Base-by-base conservation (phyloP, 345 rosid species). In the Salix suchowensis region DNA sequence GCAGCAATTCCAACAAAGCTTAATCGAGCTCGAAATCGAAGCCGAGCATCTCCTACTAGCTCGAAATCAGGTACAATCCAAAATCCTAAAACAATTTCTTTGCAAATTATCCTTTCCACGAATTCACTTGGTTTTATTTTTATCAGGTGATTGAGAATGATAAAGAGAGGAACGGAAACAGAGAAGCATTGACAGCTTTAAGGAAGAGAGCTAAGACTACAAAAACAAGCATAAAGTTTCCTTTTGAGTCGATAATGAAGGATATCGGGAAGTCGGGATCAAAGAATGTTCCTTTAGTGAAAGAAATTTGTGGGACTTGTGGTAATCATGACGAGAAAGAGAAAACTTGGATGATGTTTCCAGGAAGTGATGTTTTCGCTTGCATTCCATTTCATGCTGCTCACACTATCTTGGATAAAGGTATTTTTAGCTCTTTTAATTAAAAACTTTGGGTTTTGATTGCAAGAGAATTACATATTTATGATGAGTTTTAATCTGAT, bases 161-260 rank as follows among this genome's bases (percentile, higher is more conserved):
- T 79, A 87, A 82, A 80, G 60, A 86, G 62, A 88, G 97, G 82
- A 92, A 93, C 80, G 94, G 89, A 4, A 91, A 87, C 77, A 74
- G 98, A 77, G 98, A 89, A 83, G 95, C 96, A 19, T 88, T 92
- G 26, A 91, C 95, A 1, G 94, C 94, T 4, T 83, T 92, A 60
- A 84, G 96, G 88, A 92, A 83, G 88, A 90, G 81, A 78, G 94
- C 98, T 78, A 79, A 86, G 69, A 92, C 97, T 12, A 92, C 97
- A 18, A 92, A 82, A 84, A 87, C 90, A 61, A 89, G 96, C 65
- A 82, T 88, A 65, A 80, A 86, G 21, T 84, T 92, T 71, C 89
- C 91, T 65, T 96, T 91, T n/a, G 89, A 86, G 84, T 87, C 89
- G 2, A 77, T 89, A 82, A 92, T 94, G 99, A 94, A 88, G 87